A percentile compares a stretch with the other conserved stretches of the same genome.
Evolutionary conservation across 2,329 filamentous ascomycete species (phyloP).

Genomic region (Trichoderma brevicompactum): DNA sequence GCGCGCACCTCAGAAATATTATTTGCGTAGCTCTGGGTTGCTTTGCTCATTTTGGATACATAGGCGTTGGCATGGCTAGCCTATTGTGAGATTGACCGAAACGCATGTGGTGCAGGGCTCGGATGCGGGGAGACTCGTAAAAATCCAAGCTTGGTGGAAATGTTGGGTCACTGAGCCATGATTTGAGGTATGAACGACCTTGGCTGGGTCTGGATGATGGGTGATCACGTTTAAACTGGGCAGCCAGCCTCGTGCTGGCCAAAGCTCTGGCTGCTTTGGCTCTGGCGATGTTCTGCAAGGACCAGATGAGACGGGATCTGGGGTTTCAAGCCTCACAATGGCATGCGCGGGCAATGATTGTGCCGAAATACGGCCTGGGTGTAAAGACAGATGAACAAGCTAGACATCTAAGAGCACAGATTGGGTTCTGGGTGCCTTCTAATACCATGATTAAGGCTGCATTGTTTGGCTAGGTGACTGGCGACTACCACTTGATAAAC

Average conservation of each 20-base stretch:
- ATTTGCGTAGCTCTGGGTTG: neutral
- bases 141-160: slow-evolving; percentile 7
- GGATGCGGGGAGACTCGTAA: slow-evolving; percentile 15
- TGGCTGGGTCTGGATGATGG: neutral
- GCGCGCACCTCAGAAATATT: neutral
- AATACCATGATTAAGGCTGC: slow-evolving; percentile 8
- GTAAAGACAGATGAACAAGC: slow-evolving; percentile 18
- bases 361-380: slow-evolving; percentile 24
- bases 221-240: neutral
- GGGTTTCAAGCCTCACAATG: slow-evolving; percentile 16
- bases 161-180: neutral
- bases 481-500: slow-evolving; percentile 32
- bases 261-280: slow-evolving; percentile 15
- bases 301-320: neutral
- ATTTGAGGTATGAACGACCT: neutral
- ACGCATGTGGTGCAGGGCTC: slow-evolving; percentile 4
- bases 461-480: slow-evolving; percentile 30
- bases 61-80: neutral
- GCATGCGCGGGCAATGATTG: slow-evolving; percentile 27
- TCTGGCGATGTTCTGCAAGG: slow-evolving; percentile 10
- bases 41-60: neutral
- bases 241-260: slow-evolving; percentile 10
- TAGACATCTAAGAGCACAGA: slow-evolving; percentile 7
- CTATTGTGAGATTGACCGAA: slow-evolving; percentile 5
- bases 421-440: neutral